Base-by-base conservation (phyloP, 192 early-diverging fungal species). In the Pecoramyces ruminantium region DNA sequence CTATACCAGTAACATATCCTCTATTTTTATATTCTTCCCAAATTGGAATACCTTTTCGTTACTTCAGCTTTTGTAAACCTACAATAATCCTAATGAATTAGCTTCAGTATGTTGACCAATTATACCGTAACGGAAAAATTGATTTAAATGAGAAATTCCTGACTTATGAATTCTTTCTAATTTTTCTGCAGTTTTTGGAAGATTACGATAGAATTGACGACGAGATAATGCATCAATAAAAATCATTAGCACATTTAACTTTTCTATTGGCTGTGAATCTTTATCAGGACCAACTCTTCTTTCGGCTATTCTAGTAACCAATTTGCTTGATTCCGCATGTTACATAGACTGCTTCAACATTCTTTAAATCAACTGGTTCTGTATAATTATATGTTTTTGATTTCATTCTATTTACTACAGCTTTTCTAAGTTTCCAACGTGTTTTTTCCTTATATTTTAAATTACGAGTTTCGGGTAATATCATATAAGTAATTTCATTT, bases 1-100 rank as follows among this genome's bases (percentile, higher is more conserved):
- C 82, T 0, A 88, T 85, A 12, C 87, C 85, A 0, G 89, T 88
- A 29, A 90, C 85, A 34, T 88, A 90, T 0, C 89, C 89, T 4
- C 84, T 86, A 38, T 90, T 87, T 29, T 86, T 81, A 78, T 86
- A 90, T 77, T 90, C 84, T 29, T 87, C 88, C 89, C 89, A 90
- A 77, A 90, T 85, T 0, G 89, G 89, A 12, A 86, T 3, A 21
- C 42, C 42, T 21, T 6, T 51, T 51, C 21, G n/a, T 17, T 21
- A 4, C 42, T 21, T 51, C 6, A 51, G 13, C 2, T 4, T 4
- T 21, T 51, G 81, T 25, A 83, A 78, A 28, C 88, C 87, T 28
- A 84, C 80, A 86, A 90, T 42, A 88, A 82, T 21, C 83, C 89
- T 21, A 83, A 84, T 14, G 89, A 87, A 83, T 84, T 89, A 81